phyloP scores from a whole-genome alignment of 257 asterid species.

The Lithospermum erythrorhizon region DNA sequence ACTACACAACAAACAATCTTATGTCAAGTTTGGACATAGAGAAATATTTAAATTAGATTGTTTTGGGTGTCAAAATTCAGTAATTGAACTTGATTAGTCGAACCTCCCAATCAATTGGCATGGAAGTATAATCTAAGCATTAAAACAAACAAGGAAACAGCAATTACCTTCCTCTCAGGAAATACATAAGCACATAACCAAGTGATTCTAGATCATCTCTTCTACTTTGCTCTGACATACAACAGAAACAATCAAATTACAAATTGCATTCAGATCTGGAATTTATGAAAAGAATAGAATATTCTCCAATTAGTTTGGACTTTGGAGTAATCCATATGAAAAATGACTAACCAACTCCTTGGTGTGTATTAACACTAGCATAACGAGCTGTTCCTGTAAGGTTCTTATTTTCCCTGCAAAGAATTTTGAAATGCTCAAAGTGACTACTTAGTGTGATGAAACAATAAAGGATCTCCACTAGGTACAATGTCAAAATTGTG shows the following conservation, averaged over 20 bases:
- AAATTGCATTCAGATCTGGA: not conserved
- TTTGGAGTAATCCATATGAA: not conserved
- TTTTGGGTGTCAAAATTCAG: too few species aligned
- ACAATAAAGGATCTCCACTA: not conserved
- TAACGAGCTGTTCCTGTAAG: slow-evolving; percentile 95
- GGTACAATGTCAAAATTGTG: not conserved
- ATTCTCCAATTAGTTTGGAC: not conserved
- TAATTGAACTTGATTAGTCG: too few species aligned
- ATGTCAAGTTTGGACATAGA: too few species aligned
- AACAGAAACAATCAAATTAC: slow-evolving; percentile 4
- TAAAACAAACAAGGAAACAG: slow-evolving; percentile 8
- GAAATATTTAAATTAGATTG: too few species aligned
- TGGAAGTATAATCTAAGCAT: too few species aligned
- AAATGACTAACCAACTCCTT: slow-evolving; percentile 71
- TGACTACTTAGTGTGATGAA: not conserved
- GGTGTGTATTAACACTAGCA: slow-evolving; percentile 93
- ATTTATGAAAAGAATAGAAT: not conserved
- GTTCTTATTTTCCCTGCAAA: slow-evolving; percentile 87
- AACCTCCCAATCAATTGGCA: too few species aligned
- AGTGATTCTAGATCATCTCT: slow-evolving; percentile 97
- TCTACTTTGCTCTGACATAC: slow-evolving; percentile 81
- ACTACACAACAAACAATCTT: too few species aligned
- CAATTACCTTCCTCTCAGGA: slow-evolving; percentile 84
- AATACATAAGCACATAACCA: slow-evolving; percentile 95
- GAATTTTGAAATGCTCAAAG: slow-evolving; percentile 1